Evolutionary conservation across 2,329 filamentous ascomycete species (phyloP).

Genomic region (Aureobasidium subglaciale): DNA sequence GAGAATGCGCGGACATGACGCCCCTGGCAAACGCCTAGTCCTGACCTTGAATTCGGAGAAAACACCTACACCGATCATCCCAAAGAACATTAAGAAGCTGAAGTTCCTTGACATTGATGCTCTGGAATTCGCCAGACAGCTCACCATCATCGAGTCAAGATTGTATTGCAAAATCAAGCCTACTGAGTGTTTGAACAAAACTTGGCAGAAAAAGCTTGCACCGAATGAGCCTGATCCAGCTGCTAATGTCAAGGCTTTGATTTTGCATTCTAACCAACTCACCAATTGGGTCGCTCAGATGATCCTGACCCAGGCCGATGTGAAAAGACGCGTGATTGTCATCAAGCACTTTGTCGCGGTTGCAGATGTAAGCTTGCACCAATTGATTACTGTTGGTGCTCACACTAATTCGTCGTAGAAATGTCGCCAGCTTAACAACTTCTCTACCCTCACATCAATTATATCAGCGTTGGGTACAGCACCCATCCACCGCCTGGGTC

Average conservation of each 20-base stretch:
- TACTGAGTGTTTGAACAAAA: constrained; percentile 95
- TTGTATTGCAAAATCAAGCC: constrained; percentile 94
- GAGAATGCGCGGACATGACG: constrained; percentile 79
- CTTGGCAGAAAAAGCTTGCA: constrained; percentile 91
- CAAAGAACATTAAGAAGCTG: constrained; percentile 99
- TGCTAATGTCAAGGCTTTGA: constrained; percentile 89
- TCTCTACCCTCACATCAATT: constrained; percentile 93
- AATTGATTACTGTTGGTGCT: not conserved
- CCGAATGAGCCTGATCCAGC: constrained; percentile 79
- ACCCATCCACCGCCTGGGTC: constrained; percentile 84
- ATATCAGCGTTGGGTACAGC: constrained; percentile 93
- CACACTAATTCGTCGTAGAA: constrained; percentile 53
- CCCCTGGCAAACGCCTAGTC: constrained; percentile 75
- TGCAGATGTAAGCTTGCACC: constrained; percentile 67
- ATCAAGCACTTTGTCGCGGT: constrained; percentile 98
- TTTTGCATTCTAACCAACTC: constrained; percentile 95
- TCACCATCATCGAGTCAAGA: constrained; percentile 93
- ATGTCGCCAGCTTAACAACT: constrained; percentile 91
- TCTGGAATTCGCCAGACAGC: constrained; percentile 90
- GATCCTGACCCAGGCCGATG: constrained; percentile 90
- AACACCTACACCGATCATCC: constrained; percentile 81
- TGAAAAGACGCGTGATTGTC: constrained; percentile 91
- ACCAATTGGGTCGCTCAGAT: constrained; percentile 99
- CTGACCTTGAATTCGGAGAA: constrained; percentile 70
- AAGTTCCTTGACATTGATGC: constrained; percentile 97